Evolutionary conservation across 1,284 basidiomycete genomes (phyloP).

Genomic region (Austroboletus novae-zelandiae): DNA sequence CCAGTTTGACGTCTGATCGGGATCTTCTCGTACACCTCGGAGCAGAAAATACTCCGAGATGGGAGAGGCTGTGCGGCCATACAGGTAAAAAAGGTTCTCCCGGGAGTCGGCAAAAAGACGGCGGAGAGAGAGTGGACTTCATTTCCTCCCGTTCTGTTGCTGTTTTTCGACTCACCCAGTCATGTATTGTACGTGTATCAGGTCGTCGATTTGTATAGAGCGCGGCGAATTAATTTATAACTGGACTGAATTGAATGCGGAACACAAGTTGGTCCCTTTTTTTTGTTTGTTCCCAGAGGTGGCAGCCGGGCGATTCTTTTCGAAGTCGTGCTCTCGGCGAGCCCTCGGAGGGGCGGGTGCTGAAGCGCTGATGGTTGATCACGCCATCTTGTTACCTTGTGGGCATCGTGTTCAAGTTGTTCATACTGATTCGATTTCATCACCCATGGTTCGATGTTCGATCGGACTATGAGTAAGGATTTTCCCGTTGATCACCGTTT

Average conservation of each 20-base stretch:
- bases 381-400: no score
- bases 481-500: background rate
- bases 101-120: background rate
- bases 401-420: background rate
- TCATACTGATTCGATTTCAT: background rate
- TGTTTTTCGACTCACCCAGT: background rate
- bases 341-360: background rate
- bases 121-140: background rate
- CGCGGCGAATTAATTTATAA: no score
- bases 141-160: background rate
- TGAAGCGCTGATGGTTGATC: no score
- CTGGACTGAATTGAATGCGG: no score
- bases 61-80: background rate
- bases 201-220: no score
- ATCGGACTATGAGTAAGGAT: background rate
- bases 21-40: background rate
- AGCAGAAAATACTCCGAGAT: background rate
- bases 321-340: background rate
- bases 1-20: background rate
- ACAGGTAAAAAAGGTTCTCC: background rate
- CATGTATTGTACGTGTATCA: background rate
- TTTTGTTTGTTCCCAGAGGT: no score
- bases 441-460: background rate
- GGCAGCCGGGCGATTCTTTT: background rate
- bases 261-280: no score